Evolutionary conservation across 179 eudicot genomes (phyloP).

Genomic region (Beta macrorhiza): DNA sequence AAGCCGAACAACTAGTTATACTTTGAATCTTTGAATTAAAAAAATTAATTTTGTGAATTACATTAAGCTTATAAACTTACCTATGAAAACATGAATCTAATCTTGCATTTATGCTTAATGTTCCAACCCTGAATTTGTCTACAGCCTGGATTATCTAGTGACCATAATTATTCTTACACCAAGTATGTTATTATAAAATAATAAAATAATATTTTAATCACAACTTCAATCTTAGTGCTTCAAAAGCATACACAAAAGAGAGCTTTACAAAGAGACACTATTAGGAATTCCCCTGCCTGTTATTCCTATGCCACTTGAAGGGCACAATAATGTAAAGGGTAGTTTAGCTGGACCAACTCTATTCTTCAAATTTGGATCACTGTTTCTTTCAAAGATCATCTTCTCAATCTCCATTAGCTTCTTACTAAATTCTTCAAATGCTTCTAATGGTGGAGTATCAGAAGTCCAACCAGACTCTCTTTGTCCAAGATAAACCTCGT

Average conservation of each 20-base stretch:
- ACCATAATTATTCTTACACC: too few species aligned
- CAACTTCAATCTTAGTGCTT: constrained; percentile 10
- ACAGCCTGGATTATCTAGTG: too few species aligned
- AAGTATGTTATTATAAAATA: too few species aligned
- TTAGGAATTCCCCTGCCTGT: constrained; percentile 80
- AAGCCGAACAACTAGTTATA: too few species aligned
- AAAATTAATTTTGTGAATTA: too few species aligned
- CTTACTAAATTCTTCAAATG: constrained; percentile 49
- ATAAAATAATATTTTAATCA: neutral
- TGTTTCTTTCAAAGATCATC: constrained; percentile 40
- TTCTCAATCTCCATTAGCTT: constrained; percentile 47
- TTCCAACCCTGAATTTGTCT: too few species aligned
- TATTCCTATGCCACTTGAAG: constrained; percentile 53
- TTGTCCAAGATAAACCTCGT: constrained; percentile 29
- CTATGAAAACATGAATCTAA: too few species aligned
- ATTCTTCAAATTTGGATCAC: constrained; percentile 44
- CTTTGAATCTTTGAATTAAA: too few species aligned
- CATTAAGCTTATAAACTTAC: too few species aligned
- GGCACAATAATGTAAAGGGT: constrained; percentile 56
- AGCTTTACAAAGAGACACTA: constrained; percentile 55
- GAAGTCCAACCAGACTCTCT: constrained; percentile 55
- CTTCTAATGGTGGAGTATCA: constrained; percentile 42
- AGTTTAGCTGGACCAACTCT: constrained; percentile 57
- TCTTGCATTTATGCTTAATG: too few species aligned
- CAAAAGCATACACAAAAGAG: neutral